Percentiles rank a stretch among this genome's conserved stretches.
phyloP scores from a whole-genome alignment of 2,329 filamentous ascomycete species.

The Phialophora macrospora region DNA sequence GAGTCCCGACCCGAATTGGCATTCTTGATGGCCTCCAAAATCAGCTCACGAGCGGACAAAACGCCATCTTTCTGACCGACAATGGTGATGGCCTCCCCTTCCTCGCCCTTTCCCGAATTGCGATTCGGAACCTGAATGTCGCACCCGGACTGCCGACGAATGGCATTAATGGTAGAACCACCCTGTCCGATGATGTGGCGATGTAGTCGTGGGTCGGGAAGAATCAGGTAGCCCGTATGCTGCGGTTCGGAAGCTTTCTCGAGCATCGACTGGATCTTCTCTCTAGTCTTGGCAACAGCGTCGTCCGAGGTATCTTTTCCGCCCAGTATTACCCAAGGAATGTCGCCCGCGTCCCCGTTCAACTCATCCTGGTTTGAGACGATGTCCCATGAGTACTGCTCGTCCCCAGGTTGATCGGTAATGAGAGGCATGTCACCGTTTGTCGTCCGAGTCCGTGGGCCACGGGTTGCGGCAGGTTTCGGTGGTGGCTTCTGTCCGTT shows the following conservation, averaged over 20 bases:
- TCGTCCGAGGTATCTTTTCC: slow-evolving; percentile 60
- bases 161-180: slow-evolving; percentile 88
- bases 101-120: slow-evolving; percentile 62
- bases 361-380: slow-evolving; percentile 50
- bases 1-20: slow-evolving; percentile 45
- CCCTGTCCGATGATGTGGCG: slow-evolving; percentile 86
- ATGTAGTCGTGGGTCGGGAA: slow-evolving; percentile 88
- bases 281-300: slow-evolving; percentile 79
- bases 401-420: slow-evolving; percentile 77
- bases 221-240: slow-evolving; percentile 81
- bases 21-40: slow-evolving; percentile 78
- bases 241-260: slow-evolving; percentile 58
- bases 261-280: slow-evolving; percentile 73
- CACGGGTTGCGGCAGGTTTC: slow-evolving; percentile 62
- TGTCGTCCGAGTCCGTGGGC: slow-evolving; percentile 50
- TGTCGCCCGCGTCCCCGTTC: slow-evolving; percentile 45
- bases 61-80: slow-evolving; percentile 77
- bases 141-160: slow-evolving; percentile 89
- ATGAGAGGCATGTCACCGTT: slow-evolving; percentile 78
- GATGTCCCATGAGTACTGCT: slow-evolving; percentile 79
- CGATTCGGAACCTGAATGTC: slow-evolving; percentile 91
- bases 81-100: slow-evolving; percentile 86
- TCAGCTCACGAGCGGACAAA: slow-evolving; percentile 85
- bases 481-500: slow-evolving; percentile 76
- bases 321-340: slow-evolving; percentile 86